A percentile compares a stretch with the other conserved stretches of the same genome.
Conservation (phyloP, 768 basidiomycete genomes). For the Psilocybe cyanescens region DNA sequence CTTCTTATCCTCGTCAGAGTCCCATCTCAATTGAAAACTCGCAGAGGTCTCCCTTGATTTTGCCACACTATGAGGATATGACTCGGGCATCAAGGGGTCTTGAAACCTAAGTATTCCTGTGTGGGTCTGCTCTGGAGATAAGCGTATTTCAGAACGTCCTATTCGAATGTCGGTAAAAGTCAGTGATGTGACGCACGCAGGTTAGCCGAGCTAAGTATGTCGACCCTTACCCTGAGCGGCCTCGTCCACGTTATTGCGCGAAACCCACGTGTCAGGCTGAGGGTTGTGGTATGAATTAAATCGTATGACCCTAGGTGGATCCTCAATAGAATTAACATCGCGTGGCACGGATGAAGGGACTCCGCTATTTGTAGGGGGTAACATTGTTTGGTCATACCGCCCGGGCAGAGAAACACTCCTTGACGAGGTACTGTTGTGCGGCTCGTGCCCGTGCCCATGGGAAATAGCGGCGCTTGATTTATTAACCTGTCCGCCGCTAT, state of each 20-base stretch:
- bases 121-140: conserved; percentile 1
- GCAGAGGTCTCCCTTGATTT: conserved; percentile 11
- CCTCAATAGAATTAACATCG: background rate
- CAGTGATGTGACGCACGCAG: background rate
- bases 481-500: background rate
- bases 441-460: background rate
- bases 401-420: background rate
- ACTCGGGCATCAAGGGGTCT: conserved; percentile 16
- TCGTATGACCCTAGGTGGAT: conserved; percentile 3
- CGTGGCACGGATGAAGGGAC: conserved; percentile 3
- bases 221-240: background rate
- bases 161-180: background rate
- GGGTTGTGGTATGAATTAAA: conserved; percentile 13
- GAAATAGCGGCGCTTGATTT: background rate
- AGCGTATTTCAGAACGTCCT: conserved; percentile 1
- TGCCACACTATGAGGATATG: conserved; percentile 11
- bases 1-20: background rate
- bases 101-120: conserved; percentile 17
- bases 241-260: background rate
- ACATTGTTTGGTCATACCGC: background rate
- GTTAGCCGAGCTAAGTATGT: background rate
- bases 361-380: background rate
- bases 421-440: background rate
- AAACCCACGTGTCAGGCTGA: conserved; percentile 5
- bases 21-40: background rate